phyloP scores from a whole-genome alignment of 2,329 filamentous ascomycete genomes.

The Botrytis fabae region DNA sequence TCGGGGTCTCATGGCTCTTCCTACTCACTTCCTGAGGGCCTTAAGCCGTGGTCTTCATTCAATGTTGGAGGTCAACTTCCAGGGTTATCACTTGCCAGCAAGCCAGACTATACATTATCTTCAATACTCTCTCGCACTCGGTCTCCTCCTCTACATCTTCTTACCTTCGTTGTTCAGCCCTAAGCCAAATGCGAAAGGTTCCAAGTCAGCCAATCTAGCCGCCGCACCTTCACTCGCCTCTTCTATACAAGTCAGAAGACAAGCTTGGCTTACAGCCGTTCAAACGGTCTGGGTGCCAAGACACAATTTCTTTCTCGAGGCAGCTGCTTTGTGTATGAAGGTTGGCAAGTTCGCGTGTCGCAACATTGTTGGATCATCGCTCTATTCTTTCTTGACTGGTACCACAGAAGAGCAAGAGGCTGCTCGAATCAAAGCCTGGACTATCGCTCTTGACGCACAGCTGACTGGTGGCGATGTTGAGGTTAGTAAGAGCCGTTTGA shows the following conservation, averaged over 20 bases:
- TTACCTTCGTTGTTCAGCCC: slow-evolving; percentile 53
- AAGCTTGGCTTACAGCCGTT: slow-evolving; percentile 90
- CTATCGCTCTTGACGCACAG: slow-evolving; percentile 89
- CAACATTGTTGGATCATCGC: slow-evolving; percentile 72
- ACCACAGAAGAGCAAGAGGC: slow-evolving; percentile 81
- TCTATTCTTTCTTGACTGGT: slow-evolving; percentile 78
- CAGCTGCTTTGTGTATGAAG: slow-evolving; percentile 76
- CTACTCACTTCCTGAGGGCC: slow-evolving; percentile 56
- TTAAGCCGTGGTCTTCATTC: slow-evolving; percentile 48
- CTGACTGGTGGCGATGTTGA: slow-evolving; percentile 87
- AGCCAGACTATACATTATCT: slow-evolving; percentile 51
- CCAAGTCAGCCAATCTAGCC: slow-evolving; percentile 49
- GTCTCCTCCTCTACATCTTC: slow-evolving; percentile 56
- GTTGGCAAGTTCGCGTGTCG: slow-evolving; percentile 78
- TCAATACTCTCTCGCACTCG: slow-evolving; percentile 54
- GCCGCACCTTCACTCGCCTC: slow-evolving; percentile 73
- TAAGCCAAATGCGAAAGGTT: slow-evolving; percentile 50
- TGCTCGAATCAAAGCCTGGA: slow-evolving; percentile 87
- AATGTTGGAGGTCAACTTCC: slow-evolving; percentile 48
- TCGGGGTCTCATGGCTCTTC: slow-evolving; percentile 66
- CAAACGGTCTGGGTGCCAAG: slow-evolving; percentile 90
- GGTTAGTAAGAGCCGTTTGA: slow-evolving; percentile 82
- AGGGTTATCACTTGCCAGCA: slow-evolving; percentile 53
- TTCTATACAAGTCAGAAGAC: slow-evolving; percentile 79
- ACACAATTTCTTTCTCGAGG: slow-evolving; percentile 83